These are phyloP conservation scores for Ophiostoma tasmaniense DNA, from an alignment of 2,329 filamentous ascomycete species.

Conservation along the genomic window DNA sequence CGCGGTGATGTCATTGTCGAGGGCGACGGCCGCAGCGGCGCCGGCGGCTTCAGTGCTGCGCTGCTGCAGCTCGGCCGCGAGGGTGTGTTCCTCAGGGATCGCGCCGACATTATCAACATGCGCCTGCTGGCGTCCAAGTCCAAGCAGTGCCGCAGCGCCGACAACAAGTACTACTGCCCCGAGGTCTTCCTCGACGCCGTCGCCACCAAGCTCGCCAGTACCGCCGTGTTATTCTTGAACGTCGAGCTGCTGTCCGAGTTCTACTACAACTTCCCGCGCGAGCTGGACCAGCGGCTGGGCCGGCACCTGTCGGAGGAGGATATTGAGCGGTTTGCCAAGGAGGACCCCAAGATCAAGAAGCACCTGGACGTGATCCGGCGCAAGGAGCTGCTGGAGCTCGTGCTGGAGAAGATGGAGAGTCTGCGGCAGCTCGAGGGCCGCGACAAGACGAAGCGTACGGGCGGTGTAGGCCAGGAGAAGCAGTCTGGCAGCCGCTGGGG, in stretches of 20 bases:
- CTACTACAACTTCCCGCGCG: conserved; percentile 93
- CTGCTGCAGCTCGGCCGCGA: conserved; percentile 84
- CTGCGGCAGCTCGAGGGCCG: conserved; percentile 73
- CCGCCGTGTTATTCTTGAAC: conserved; percentile 92
- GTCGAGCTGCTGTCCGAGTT: conserved; percentile 95
- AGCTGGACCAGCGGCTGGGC: conserved; percentile 79
- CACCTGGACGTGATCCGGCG: conserved; percentile 87
- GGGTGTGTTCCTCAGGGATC: conserved; percentile 86
- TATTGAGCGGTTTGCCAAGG: conserved; percentile 81
- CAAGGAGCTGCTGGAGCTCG: conserved; percentile 88
- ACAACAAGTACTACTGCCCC: conserved; percentile 94
- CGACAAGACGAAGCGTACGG: conserved; percentile 47
- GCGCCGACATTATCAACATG: conserved; percentile 83
- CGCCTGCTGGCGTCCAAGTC: conserved; percentile 80
- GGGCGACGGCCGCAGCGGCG: conserved; percentile 72
- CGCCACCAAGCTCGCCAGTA: conserved; percentile 87
- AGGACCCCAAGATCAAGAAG: conserved; percentile 80
- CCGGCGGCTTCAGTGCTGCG: conserved; percentile 85
- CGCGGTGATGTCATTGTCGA: conserved; percentile 80
- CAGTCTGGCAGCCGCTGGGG: conserved; percentile 18
- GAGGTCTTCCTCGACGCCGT: conserved; percentile 98
- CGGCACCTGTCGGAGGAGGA: conserved; percentile 69
- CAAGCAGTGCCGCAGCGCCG: conserved; percentile 72
- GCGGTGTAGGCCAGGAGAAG: conserved; percentile 27
- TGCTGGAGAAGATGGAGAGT: conserved; percentile 92